Conservation (phyloP, 805 yeast genomes). For the Zygoascus biomembranicola region DNA sequence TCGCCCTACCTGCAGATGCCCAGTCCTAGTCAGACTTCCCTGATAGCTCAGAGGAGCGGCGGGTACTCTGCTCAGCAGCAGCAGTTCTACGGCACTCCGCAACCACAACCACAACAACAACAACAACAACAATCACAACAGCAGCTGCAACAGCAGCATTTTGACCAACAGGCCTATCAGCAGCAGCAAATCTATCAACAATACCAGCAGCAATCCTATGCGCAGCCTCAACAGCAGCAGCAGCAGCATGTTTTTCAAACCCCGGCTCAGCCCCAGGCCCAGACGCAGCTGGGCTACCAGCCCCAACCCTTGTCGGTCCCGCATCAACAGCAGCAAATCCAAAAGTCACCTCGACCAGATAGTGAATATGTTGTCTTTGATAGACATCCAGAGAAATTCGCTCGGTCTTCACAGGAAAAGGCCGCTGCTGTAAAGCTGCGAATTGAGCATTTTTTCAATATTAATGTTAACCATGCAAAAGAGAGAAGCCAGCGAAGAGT, state of each 20-base stretch:
- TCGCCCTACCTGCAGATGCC: constrained; percentile 14
- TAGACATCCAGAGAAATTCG: constrained; percentile 71
- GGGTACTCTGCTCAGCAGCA: constrained; percentile 4
- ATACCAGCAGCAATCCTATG: constrained; percentile 22
- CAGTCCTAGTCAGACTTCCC: constrained; percentile 17
- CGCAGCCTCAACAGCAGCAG: constrained; percentile 1
- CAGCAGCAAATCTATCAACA: not conserved
- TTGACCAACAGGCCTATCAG: not conserved
- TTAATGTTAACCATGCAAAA: constrained; percentile 83
- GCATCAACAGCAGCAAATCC: constrained; percentile 14
- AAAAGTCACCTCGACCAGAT: constrained; percentile 6
- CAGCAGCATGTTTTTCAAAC: not conserved
- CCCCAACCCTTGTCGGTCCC: constrained; percentile 27
- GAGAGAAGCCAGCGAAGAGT: constrained; percentile 91
- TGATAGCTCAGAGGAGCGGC: constrained; percentile 9
- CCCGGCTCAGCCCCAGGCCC: constrained; percentile 1
- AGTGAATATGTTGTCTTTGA: constrained; percentile 61
- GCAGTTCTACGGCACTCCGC: not conserved
- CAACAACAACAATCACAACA: constrained; percentile 1
- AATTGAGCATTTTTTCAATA: constrained; percentile 76
- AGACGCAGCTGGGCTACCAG: constrained; percentile 26
- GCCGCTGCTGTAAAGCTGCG: constrained; percentile 77
- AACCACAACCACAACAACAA: constrained; percentile 1
- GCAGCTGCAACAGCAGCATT: constrained; percentile 3
- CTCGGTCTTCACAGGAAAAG: constrained; percentile 69